Base-by-base conservation (phyloP, 23 red algal species). In the Pyropia haitanensis region DNA sequence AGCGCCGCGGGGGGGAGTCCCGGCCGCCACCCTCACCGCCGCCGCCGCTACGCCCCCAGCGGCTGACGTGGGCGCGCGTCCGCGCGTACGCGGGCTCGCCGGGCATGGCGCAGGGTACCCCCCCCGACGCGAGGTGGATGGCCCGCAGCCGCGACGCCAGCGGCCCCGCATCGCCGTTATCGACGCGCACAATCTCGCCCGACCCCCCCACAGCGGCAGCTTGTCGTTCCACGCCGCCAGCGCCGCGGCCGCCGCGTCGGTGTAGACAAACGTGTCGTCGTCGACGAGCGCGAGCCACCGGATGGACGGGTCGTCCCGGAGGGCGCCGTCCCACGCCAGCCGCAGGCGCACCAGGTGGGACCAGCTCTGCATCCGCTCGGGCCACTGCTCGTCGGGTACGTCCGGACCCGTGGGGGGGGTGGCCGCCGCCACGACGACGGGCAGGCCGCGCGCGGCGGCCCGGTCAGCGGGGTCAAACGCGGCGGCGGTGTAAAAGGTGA, bases 281-380 rank as follows among this genome's bases (percentile, higher is more conserved):
- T 95, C 90, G 57, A 95, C 79, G 59, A 95, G 81, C 28, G 80
- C 82, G 33, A 95, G 73, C 81, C 82, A 95, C 67, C 86, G 79
- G 56, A 83, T 70, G 4, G 63, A 60, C 23, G 73, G 63, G 51
- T 90, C 54, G 70, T 90, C 46, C 44, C 58, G 53, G 30, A 90
- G 51, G 8, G 54, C 53, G 2, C 72, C 44, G 50, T 90, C 86
- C 86, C 86, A 90, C 24, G 67, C 64, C 60, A 76, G 70, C 4
- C 86, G 76, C 8, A 82, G 59, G 39, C 86, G 61, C 26, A 90
- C 86, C 6, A 90, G 67, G 27, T 90, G 86, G 68, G 70, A 77
- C 86, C 86, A 90, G 19, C 74, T 80, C 48, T 90, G 86, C 86
- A 90, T 90, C 22, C 74, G 53, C 27, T 69, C 17, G 5, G 77